Base-by-base conservation (phyloP, 2,329 filamentous ascomycete species). In the Curvularia sp. region DNA sequence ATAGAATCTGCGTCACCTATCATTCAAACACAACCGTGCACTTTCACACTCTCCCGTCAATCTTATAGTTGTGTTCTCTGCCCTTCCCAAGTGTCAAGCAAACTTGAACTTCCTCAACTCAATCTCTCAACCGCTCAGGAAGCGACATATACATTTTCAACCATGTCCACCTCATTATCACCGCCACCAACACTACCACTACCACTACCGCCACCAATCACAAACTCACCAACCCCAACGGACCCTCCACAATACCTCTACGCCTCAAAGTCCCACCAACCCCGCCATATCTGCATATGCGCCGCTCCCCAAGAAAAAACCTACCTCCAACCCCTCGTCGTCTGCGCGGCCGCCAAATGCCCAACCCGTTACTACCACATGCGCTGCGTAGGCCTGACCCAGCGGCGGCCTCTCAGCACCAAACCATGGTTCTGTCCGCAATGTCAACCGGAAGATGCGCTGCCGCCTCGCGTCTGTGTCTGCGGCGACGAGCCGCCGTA, bases 341-440 rank as follows among this genome's bases (percentile, higher is more conserved):
- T 32, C 38, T 58, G 55, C 51, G 25, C 45, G 6, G 36, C 46
- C 43, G 10, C 6, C 3, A 36, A 30, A 8, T 55, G 50, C 39
- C 38, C 45, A 19, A 47, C 30, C 3, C 45, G 51, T 3, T 55
- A 38, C 30, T 58, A 39, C 45, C 55, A 58, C 46, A 13, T 49
- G 10, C 39, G 18, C 32, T 58, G 55, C 19, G 39, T 49, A 3
- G 55, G 46, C 7, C 39, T 55, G 3, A 3, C 27, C 2, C 38
- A 41, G 1, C 28, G 47, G 3, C 50, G 13, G 10, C 23, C 36
- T 19, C 13, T 18, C 10, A 25, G 28, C n/a, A 15, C 3, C 2
- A 10, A 3, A 3, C 10, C 18, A 5, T 58, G 55, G 55, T 32
- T 39, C 6, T 58, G 55, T 39, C 21, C 25, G 12, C n/a, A 32